These are phyloP conservation scores for Exserohilum turcica DNA, from an alignment of 2,329 filamentous ascomycete species.

Conservation along the genomic window DNA sequence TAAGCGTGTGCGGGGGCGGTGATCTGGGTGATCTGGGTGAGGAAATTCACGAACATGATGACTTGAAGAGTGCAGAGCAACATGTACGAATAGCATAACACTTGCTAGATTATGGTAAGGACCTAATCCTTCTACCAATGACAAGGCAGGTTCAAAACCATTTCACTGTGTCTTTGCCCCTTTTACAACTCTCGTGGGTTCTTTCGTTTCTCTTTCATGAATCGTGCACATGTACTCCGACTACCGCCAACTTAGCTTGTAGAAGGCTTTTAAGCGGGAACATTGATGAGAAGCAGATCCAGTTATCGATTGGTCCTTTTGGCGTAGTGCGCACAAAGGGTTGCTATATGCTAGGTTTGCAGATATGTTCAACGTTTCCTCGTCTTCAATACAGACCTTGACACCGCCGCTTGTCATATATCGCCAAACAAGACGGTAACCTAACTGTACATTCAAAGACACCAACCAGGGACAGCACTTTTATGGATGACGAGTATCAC, in stretches of 20 bases:
- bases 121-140: conserved; percentile 1
- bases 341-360: too few species aligned
- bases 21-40: conserved; percentile 31
- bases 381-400: neutral
- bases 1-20: conserved; percentile 21
- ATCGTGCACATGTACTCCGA: too few species aligned
- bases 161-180: neutral
- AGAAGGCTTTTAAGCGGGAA: too few species aligned
- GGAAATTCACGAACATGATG: conserved; percentile 46
- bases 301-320: too few species aligned
- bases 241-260: too few species aligned
- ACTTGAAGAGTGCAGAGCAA: conserved; percentile 29
- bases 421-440: neutral
- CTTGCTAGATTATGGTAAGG: conserved; percentile 6
- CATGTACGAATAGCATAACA: conserved; percentile 29
- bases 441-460: neutral
- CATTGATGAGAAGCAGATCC: too few species aligned
- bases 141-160: neutral
- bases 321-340: too few species aligned
- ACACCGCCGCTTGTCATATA: neutral
- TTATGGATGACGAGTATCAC: neutral
- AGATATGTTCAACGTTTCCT: too few species aligned
- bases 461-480: neutral
- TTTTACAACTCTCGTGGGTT: neutral
- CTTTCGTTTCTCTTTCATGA: neutral